Conservation (phyloP, 208 protist genomes). For the Vickermania ingenoplastis region DNA sequence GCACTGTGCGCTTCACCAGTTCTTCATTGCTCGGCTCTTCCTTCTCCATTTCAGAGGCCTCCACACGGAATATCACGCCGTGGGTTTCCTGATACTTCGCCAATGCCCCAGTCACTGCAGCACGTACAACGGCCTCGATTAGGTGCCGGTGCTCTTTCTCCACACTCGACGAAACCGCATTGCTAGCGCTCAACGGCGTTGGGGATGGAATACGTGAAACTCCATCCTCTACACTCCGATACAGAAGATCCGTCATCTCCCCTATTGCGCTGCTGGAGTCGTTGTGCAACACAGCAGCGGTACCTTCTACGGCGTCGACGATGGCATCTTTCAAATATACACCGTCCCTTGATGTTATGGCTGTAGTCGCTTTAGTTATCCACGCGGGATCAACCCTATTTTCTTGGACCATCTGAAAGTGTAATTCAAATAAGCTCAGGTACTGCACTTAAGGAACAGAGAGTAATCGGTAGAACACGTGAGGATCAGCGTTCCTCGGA, state of each 20-base stretch:
- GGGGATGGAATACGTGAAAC: background rate
- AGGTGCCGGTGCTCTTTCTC: conserved; percentile 34
- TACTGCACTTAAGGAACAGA: too few species aligned
- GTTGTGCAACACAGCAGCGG: conserved; percentile 14
- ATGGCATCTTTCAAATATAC: conserved; percentile 31
- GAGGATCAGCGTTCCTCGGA: too few species aligned
- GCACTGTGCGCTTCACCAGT: conserved; percentile 21
- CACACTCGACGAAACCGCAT: background rate
- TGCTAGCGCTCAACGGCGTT: background rate
- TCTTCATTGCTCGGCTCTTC: background rate
- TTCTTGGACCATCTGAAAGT: too few species aligned
- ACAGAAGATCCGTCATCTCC: background rate
- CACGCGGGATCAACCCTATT: conserved; percentile 16
- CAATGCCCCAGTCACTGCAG: conserved; percentile 47
- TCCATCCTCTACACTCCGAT: background rate
- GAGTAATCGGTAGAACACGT: too few species aligned
- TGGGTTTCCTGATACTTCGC: conserved; percentile 21
- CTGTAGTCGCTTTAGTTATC: conserved; percentile 16
- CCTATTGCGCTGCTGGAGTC: conserved; percentile 1
- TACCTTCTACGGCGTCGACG: conserved; percentile 22
- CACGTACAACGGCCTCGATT: conserved; percentile 35
- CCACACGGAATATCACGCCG: conserved; percentile 1
- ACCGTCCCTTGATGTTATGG: conserved; percentile 32
- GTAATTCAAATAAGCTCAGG: too few species aligned
- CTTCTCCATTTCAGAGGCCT: background rate